Evolutionary conservation across 2,329 filamentous ascomycete genomes (phyloP), one percentile per base, ranked within the genome.

Genomic region (Sporothrix mexicana): DNA sequence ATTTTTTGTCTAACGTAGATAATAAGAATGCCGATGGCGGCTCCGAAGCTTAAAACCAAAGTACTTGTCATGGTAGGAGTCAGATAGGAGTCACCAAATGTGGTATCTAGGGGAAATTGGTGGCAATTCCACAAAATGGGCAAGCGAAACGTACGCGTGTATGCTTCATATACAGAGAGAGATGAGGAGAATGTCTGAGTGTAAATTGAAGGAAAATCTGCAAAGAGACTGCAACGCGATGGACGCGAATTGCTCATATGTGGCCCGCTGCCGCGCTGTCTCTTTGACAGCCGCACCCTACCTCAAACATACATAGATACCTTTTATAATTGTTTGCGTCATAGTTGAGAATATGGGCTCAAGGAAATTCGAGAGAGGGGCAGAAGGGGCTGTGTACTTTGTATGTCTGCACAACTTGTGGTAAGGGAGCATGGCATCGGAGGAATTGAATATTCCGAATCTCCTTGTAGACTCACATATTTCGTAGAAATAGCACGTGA

Each of bases 121-220:
- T 25, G 53, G 23, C 23, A 12, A 57, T 30, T 53, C 17, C 47
- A 49, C 47, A 53, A 3, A 53, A 9, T 9, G 17, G 17, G 20
- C 30, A 25, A 57, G 8, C 10, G 20, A 30, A 10, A 3, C 1
- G 55, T 59, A 59, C 55, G 17, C 55, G 25, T 30, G 25, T 36
- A 59, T 59, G 55, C 23, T 36, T 59, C 55, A 59, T 59, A 8
- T 59, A n/a, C 4, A 36, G 55, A 23, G 55, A 36, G 55, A 59
- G 25, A 36, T 36, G 36, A 36, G 53, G 53, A 23, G 13, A 25
- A 25, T 25, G 13, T 25, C 13, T 25, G n/a, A 55, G 53, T 23
- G 4, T 25, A 20, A 10, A 55, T 55, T 25, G n/a, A 55, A 20
- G 4, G 1, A 55, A 20, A 20, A 55, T 55, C 53, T 25, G n/a